Base-by-base conservation (phyloP, 2,329 filamentous ascomycete species). In the Fusarium sp. region DNA sequence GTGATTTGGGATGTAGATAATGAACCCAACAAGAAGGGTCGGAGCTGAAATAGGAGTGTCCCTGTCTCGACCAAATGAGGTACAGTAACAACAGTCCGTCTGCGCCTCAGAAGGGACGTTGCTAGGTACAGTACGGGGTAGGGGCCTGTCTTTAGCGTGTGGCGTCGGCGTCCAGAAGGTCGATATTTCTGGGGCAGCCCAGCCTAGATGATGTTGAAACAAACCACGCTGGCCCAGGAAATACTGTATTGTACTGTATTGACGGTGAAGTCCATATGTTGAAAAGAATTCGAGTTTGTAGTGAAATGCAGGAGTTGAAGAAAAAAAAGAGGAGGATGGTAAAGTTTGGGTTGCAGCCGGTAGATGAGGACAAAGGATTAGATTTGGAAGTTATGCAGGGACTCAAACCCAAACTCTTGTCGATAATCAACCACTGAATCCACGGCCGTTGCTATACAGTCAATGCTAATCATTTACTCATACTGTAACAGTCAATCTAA, bases 101-200 rank as follows among this genome's bases (percentile, higher is more conserved):
- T 73, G 72, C 69, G 71, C 72, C 72, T 71, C 69, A 67, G 29
- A 69, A 69, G 62, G 59, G 66, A 67, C 62, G 69, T 71, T 71
- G 68, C 69, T 45, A 63, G 69, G 60, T 67, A 69, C 32, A 69
- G 60, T 67, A 69, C 32, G 65, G 65, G 65, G 65, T 64, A 69
- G 65, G 66, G 61, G 40, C 57, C 57, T 59, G 51, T 22, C 37
- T 42, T 47, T 67, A 70, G 69, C 53, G 65, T 71, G 69, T 71
- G 69, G 69, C 69, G 69, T 42, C 42, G 65, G 65, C 55, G 65
- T 67, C 54, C 55, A 72, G 69, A 70, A 72, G 65, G 49, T 58
- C 53, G 55, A 57, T 63, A 63, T 64, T 71, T 72, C 69, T 72
- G 69, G 69, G 61, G 69, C 65, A 63, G 52, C 37, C 55, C 46